Evolutionary conservation across 177 flowering plant species (phyloP), one percentile per base, ranked within the genome.

Genomic region (Tripterygium wilfordii): DNA sequence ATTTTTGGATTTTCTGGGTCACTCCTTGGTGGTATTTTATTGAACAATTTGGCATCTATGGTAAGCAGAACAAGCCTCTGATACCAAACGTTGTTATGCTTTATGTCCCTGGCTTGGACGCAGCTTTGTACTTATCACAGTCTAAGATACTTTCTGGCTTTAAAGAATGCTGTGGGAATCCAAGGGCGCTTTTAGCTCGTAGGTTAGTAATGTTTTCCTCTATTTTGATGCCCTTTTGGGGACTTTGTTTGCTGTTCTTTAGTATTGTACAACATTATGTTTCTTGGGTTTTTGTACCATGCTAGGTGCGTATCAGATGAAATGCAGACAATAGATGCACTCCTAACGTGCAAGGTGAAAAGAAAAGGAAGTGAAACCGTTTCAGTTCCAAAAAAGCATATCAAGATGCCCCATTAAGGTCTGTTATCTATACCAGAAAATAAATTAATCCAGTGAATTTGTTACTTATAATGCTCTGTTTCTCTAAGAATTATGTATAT

Each of bases 91-190:
- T 94, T 62, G 95, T 81, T 36, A 71, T 89, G 75, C 78, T 89
- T 42, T 94, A 89, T 69, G 60, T 89, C 52, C 99, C 99, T 43
- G 99, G 99, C 54, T 84, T 94, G 65, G 96, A 94, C 74, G 96
- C 99, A 9, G 86, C 85, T 43, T 57, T 89, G 54, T 94, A 85
- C 70, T 60, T 94, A 73, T 78, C 99, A 19, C 88, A 83, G 40
- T 62, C 75, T 41, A 77, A 72, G 37, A 13, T 58, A 30, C 71
- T 94, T 49, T 15, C 58, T 45, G 68, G 80, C 62, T 71, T 89
- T 28, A 85, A 79, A 53, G 67, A 76, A 53, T 70, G 49, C 49
- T 89, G 88, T 68, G 92, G 95, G 30, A 80, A 71, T 63, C 97
- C 99, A 30, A 75, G 70, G 67, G 65, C 97, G 32, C 90, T 89